Conservation (phyloP, 1,139 yeast genomes). For the Protomyces lactucae-debilis region DNA sequence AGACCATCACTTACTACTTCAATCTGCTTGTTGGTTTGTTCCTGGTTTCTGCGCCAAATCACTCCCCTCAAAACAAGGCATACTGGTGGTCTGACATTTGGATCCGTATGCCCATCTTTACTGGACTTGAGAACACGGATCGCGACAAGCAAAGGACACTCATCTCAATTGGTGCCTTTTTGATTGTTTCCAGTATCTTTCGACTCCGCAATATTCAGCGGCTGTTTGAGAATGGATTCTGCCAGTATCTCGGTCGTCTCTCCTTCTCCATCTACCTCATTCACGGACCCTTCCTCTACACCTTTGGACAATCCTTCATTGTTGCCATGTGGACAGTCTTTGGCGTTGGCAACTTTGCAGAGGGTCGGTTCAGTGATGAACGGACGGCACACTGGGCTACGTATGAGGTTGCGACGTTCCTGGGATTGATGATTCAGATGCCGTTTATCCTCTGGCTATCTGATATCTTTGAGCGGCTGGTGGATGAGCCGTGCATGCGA, state of each 20-base stretch:
- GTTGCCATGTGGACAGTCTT: constrained; percentile 10
- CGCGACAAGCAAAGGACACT: background rate
- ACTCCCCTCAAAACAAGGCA: constrained; percentile 14
- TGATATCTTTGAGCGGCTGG: constrained; percentile 3
- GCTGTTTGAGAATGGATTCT: constrained; percentile 7
- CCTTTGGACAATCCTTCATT: constrained; percentile 9
- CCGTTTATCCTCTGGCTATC: constrained; percentile 18
- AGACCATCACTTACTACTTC: background rate
- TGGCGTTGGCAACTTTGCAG: constrained; percentile 8
- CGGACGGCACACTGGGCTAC: constrained; percentile 1
- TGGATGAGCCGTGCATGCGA: constrained; percentile 18
- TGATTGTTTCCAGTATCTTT: constrained; percentile 12
- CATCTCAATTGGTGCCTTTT: constrained; percentile 1
- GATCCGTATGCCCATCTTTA: background rate
- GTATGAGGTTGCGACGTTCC: constrained; percentile 7
- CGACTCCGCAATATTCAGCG: constrained; percentile 2
- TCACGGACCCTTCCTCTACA: constrained; percentile 13
- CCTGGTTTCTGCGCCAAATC: constrained; percentile 8
- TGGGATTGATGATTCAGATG: constrained; percentile 6
- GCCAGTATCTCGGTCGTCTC: constrained; percentile 12
- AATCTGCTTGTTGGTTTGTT: constrained; percentile 9
- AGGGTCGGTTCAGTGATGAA: constrained; percentile 1
- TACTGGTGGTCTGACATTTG: constrained; percentile 12
- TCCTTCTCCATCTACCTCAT: constrained; percentile 15
- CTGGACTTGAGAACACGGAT: background rate